These are phyloP conservation scores for Podila horticola DNA, from an alignment of 192 early-diverging fungal species.

Conservation along the genomic window DNA sequence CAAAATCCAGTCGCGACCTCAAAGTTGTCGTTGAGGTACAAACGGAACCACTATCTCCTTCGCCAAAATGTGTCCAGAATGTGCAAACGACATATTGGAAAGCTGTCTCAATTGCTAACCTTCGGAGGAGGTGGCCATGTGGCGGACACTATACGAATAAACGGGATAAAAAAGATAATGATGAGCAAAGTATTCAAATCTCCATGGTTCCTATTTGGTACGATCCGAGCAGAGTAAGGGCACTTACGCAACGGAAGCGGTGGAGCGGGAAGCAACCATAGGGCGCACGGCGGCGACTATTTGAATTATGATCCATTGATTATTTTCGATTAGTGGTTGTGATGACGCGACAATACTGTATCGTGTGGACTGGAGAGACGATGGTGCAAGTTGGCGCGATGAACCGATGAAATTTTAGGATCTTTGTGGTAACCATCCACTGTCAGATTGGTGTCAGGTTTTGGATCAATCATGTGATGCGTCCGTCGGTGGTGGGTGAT, in stretches of 20 bases:
- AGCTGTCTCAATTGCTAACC: conserved; percentile 23
- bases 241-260: conserved; percentile 50
- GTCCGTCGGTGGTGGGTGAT: no score
- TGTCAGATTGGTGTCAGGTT: no score
- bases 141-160: conserved; percentile 40
- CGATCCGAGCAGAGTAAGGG: not conserved
- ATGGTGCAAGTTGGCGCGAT: not conserved
- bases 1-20: no score
- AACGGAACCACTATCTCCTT: no score
- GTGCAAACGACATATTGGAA: no score
- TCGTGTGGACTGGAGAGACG: not conserved
- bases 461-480: no score
- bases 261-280: conserved; percentile 51
- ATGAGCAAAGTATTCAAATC: conserved; percentile 7
- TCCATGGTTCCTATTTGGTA: conserved; percentile 5
- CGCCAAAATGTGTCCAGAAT: no score
- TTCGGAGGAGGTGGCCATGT: conserved; percentile 53
- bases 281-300: conserved; percentile 55
- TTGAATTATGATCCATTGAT: not conserved
- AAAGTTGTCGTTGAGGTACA: no score
- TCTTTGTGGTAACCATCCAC: no score
- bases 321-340: not conserved
- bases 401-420: no score
- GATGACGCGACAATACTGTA: not conserved
- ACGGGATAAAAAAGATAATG: not conserved